Conservation (phyloP, 2,329 filamentous ascomycete genomes). For the Xylaria sp. region DNA sequence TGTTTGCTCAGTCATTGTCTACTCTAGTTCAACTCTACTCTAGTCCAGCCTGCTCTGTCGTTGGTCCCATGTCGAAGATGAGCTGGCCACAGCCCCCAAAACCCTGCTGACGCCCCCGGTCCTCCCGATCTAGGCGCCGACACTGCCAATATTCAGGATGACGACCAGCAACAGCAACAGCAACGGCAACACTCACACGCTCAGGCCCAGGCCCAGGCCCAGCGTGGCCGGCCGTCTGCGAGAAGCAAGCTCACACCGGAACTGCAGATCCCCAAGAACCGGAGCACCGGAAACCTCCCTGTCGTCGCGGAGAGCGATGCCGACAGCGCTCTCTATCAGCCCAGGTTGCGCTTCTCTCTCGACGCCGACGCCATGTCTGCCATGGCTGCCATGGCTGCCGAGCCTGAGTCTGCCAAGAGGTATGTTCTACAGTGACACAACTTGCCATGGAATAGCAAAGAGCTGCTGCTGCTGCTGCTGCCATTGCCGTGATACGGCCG, state of each 20-base stretch:
- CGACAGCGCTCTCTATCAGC: conserved; percentile 57
- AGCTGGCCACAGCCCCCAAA: conserved; percentile 17
- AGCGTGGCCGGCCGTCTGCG: conserved; percentile 49
- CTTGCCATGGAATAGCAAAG: background rate
- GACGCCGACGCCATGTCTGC: conserved; percentile 71
- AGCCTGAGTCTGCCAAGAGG: conserved; percentile 80
- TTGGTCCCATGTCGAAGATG: background rate
- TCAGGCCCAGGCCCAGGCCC: conserved; percentile 26
- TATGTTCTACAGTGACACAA: conserved; percentile 56
- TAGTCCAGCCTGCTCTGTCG: background rate
- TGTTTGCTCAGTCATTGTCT: conserved; percentile 25
- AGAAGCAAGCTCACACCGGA: conserved; percentile 59
- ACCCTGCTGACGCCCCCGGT: conserved; percentile 43
- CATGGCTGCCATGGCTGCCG: conserved; percentile 53
- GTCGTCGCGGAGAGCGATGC: conserved; percentile 55
- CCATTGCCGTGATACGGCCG: background rate
- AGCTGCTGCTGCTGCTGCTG: background rate
- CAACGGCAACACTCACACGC: conserved; percentile 5
- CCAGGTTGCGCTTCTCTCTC: conserved; percentile 78
- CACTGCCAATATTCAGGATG: conserved; percentile 52
- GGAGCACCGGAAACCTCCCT: conserved; percentile 72
- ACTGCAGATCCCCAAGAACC: conserved; percentile 70
- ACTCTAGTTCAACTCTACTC: conserved; percentile 27
- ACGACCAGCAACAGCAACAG: conserved; percentile 46
- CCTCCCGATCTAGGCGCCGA: conserved; percentile 54